Base-by-base conservation (phyloP, 164 flowering plant species). In the Piper longum region DNA sequence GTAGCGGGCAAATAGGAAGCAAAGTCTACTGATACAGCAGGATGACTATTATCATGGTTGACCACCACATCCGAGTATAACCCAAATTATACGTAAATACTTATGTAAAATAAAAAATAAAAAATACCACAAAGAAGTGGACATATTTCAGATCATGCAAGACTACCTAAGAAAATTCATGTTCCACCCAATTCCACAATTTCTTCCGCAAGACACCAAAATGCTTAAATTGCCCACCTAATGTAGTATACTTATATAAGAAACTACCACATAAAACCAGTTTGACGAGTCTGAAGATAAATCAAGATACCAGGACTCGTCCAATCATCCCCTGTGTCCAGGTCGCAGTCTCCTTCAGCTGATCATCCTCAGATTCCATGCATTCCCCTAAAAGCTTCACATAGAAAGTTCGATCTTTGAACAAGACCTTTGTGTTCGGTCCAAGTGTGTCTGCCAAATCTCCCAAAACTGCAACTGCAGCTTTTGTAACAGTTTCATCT, bases 371-470 rank as follows among this genome's bases (percentile, higher is more conserved):
- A 0, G 95, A 87, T 44, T 44, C 48, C 48, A 89, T 80, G 59
- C 88, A 87, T 69, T 87, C 97, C 5, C 75, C 74, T 48, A 87
- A 67, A 62, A 89, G 80, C 13, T 83, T 82, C 18, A 26, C 67
- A 62, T 63, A 76, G 71, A 79, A 82, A 7, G 77, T 26, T 17
- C 63, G 63, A 62, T 82, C 87, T 45, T 67, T 78, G 63, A 81
- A 73, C 64, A 86, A 51, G 26, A 67, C 17, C 72, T 80, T 83
- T 56, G 73, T 69, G 59, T 82, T 85, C 41, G 82, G 65, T 44
- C 93, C 96, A 45, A 89, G 85, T 18, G 86, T 80, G 72, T 89
- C 96, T 7, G 93, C 93, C 42, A 89, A 77, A 70, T 89, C 95
- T 6, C 95, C 97, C 85, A 87, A 64, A 65, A 79, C 91, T 2